phyloP scores from a whole-genome alignment of 2,329 filamentous ascomycete species.

The Aspergillus nomiae region DNA sequence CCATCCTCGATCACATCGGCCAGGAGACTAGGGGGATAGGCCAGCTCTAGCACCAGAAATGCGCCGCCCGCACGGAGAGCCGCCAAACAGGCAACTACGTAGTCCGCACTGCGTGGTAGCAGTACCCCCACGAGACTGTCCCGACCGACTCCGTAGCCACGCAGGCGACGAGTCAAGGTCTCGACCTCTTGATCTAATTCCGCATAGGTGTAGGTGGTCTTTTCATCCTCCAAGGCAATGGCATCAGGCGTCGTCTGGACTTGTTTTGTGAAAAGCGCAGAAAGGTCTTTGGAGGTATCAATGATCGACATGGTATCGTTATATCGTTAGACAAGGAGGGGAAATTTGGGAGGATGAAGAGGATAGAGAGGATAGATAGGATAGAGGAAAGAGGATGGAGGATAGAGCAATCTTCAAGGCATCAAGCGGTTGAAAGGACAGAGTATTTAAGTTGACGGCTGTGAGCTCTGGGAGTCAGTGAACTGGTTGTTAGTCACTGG shows the following conservation, averaged over 20 bases:
- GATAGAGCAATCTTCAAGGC: background rate
- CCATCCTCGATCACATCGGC: conserved; percentile 78
- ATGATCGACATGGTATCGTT: conserved; percentile 61
- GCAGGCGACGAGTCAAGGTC: conserved; percentile 65
- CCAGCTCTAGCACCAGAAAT: conserved; percentile 77
- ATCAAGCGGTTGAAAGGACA: background rate
- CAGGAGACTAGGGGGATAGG: conserved; percentile 73
- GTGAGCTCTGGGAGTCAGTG: background rate
- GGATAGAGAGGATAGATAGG: too few relatives aligned
- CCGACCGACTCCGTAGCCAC: conserved; percentile 67
- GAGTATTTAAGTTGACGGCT: background rate
- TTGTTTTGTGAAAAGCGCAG: conserved; percentile 70
- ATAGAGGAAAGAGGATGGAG: background rate
- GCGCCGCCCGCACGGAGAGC: conserved; percentile 77
- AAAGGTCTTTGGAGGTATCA: conserved; percentile 71
- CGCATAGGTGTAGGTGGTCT: conserved; percentile 67
- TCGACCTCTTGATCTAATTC: conserved; percentile 70
- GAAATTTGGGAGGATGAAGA: background rate
- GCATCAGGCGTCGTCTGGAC: conserved; percentile 68
- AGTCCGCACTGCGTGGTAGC: conserved; percentile 73
- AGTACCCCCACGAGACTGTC: conserved; percentile 76
- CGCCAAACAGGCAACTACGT: conserved; percentile 76
- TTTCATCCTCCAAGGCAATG: conserved; percentile 72
- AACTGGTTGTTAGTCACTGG: background rate
- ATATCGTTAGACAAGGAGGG: conserved; percentile 2